phyloP scores from a whole-genome alignment of 106 monocot genomes.

The Dioscorea dumetorum region DNA sequence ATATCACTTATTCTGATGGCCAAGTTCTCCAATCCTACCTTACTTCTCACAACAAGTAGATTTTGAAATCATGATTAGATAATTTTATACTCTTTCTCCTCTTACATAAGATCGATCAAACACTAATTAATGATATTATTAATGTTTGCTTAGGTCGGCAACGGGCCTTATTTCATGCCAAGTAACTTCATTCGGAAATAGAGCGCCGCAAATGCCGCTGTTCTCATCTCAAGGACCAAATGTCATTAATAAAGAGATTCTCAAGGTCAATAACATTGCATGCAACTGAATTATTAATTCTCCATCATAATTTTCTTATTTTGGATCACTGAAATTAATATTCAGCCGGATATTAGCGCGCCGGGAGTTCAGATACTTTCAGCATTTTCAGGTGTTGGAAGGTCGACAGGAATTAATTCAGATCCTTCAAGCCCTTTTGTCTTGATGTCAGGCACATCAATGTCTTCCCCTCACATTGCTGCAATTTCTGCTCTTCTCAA shows the following conservation, averaged over 20 bases:
- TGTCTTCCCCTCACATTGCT: conserved; percentile 50
- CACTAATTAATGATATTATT: neutral
- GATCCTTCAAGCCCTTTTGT: conserved; percentile 17
- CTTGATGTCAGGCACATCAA: conserved; percentile 42
- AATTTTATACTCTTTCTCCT: neutral
- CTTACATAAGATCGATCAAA: neutral
- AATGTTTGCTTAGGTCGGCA: conserved; percentile 24
- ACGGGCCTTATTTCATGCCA: conserved; percentile 23
- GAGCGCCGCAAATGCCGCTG: conserved; percentile 46
- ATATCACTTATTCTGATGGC: conserved; percentile 25
- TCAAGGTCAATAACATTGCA: conserved; percentile 35
- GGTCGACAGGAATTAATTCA: neutral
- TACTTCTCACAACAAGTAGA: neutral
- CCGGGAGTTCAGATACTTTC: conserved; percentile 47
- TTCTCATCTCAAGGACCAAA: conserved; percentile 76
- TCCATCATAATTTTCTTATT: neutral
- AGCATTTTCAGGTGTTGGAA: conserved; percentile 12
- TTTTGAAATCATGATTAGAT: neutral
- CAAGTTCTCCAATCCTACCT: neutral
- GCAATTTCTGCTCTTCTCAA: conserved; percentile 48
- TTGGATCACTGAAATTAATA: neutral
- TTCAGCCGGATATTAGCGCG: conserved; percentile 63
- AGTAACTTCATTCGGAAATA: conserved; percentile 8
- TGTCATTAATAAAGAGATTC: conserved; percentile 30
- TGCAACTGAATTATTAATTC: neutral